Evolutionary conservation across 768 basidiomycete genomes (phyloP).

Genomic region (Flagelloscypha sp.): DNA sequence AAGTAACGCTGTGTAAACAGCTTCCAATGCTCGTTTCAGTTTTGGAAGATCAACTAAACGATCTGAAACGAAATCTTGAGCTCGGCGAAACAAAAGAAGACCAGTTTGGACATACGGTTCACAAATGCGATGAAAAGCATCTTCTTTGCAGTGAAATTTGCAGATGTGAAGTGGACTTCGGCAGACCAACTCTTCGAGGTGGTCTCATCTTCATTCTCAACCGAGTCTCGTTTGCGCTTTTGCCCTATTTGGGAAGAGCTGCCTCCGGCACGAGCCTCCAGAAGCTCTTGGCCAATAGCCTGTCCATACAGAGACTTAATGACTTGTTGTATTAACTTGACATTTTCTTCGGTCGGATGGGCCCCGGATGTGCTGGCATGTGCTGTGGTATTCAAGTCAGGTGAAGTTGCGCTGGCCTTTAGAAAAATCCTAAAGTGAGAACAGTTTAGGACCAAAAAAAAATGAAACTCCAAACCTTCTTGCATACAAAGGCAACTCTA

Average conservation of each 20-base stretch:
- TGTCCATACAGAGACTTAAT: conserved; percentile 81
- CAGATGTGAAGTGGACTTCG: conserved; percentile 71
- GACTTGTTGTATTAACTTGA: too few species aligned
- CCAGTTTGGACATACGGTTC: conserved; percentile 57
- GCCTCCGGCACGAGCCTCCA: too few species aligned
- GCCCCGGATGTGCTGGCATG: conserved; percentile 47
- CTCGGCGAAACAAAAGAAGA: neutral
- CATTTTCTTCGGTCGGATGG: too few species aligned
- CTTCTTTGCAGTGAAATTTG: conserved; percentile 86
- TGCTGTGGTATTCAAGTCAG: conserved; percentile 77
- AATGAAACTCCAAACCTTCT: conserved; percentile 52
- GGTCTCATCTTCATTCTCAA: conserved; percentile 20
- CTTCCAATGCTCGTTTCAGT: conserved; percentile 83
- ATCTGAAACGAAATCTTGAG: conserved; percentile 47
- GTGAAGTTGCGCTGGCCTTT: conserved; percentile 63
- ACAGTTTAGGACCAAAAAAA: neutral
- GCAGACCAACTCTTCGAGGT: conserved; percentile 57
- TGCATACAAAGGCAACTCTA: conserved; percentile 80
- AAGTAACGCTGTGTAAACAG: conserved; percentile 73
- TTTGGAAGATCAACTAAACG: conserved; percentile 84
- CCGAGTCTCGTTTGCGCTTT: conserved; percentile 21
- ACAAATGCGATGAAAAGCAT: conserved; percentile 85
- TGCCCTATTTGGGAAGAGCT: too few species aligned
- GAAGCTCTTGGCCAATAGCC: conserved; percentile 68
- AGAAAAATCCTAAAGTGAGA: conserved; percentile 5